Conservation (phyloP, 2,329 filamentous ascomycete species). For the Penicillium sp. region DNA sequence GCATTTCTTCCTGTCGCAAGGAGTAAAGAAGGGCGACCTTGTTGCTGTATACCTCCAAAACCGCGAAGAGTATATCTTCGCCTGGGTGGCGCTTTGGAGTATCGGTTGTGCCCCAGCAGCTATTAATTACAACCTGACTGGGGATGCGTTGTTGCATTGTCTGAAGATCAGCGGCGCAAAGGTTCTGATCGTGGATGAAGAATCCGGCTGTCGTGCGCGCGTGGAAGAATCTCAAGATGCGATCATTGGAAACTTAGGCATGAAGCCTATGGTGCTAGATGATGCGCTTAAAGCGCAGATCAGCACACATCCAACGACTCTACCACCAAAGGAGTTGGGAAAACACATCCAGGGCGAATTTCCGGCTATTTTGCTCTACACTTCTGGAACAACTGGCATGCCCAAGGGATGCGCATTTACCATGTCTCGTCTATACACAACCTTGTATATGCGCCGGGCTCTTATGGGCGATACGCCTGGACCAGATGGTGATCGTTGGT, state of each 20-base stretch:
- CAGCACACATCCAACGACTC: constrained; percentile 48
- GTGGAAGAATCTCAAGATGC: constrained; percentile 54
- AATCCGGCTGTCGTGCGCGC: constrained; percentile 55
- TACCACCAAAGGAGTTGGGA: constrained; percentile 59
- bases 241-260: constrained; percentile 58
- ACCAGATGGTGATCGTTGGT: constrained; percentile 61
- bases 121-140: constrained; percentile 70
- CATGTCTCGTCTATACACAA: constrained; percentile 47
- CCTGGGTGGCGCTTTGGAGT: constrained; percentile 65
- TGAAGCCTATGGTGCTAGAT: constrained; percentile 59
- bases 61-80: constrained; percentile 66
- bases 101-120: constrained; percentile 69
- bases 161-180: constrained; percentile 59
- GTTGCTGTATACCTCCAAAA: constrained; percentile 70
- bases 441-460: constrained; percentile 38
- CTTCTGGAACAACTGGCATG: constrained; percentile 73
- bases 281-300: constrained; percentile 51
- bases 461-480: constrained; percentile 30
- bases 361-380: constrained; percentile 70
- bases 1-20: constrained; percentile 61
- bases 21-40: constrained; percentile 60
- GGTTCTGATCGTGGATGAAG: constrained; percentile 61
- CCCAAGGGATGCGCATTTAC: constrained; percentile 71
- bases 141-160: constrained; percentile 66
- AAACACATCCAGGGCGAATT: constrained; percentile 53